Conservation (phyloP, 371 early-diverging fungal species). For the Batkoa obscura region DNA sequence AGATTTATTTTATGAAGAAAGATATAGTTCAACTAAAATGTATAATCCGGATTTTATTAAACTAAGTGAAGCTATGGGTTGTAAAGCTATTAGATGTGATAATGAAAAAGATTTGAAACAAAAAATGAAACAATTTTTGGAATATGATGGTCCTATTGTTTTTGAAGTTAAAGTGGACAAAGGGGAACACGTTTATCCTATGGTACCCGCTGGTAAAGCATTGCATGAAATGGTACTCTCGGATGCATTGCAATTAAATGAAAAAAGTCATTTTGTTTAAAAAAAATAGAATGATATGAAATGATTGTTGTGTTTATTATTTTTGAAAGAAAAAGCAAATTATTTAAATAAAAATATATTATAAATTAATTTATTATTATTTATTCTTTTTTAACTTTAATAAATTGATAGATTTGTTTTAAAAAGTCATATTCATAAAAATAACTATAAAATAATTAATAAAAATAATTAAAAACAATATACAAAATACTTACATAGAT, state of each 20-base stretch:
- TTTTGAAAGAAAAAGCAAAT: not conserved
- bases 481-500: too few species aligned
- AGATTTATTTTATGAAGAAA: conserved; percentile 88
- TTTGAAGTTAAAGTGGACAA: conserved; percentile 80
- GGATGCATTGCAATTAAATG: not conserved
- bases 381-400: not conserved
- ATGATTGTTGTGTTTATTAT: not conserved
- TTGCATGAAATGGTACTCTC: conserved; percentile 39
- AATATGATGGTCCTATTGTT: conserved; percentile 68
- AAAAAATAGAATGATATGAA: not conserved
- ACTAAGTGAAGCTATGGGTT: conserved; percentile 83
- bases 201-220: conserved; percentile 91
- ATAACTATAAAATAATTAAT: too few species aligned
- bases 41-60: conserved; percentile 95
- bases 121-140: conserved; percentile 76
- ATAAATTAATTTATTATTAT: not conserved
- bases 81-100: conserved; percentile 68
- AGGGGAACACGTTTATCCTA: conserved; percentile 84
- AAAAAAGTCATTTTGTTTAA: not conserved
- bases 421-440: too few species aligned
- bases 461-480: too few species aligned
- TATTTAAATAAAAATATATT: not conserved
- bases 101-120: conserved; percentile 66
- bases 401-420: too few species aligned
- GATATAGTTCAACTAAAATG: conserved; percentile 87